Base-by-base conservation (phyloP, 257 asterid genomes). In the Mitragyna speciosa region DNA sequence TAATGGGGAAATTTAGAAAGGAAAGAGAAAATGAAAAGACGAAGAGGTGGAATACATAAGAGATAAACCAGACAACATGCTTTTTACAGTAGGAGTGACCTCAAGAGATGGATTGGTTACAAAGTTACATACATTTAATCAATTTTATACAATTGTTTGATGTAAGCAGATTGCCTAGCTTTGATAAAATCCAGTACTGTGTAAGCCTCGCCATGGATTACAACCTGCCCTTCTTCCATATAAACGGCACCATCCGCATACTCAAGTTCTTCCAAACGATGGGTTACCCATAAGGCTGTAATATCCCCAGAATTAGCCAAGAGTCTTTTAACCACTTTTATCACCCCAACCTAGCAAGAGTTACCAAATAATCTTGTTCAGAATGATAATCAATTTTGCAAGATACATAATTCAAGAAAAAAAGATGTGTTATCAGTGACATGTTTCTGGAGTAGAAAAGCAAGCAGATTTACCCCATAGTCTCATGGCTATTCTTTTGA, bases 231-330 rank as follows among this genome's bases (percentile, higher is more conserved):
- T 70, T 90, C 91, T 90, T 95, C 98, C 95, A 95, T 93, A 87
- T 92, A 95, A 10, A 87, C 87, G 33, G 98, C 98, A 36, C 97
- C 97, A 77, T 95, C 98, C 41, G 99, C 99, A 80, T 89, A 86
- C 82, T 90, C 91, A 4, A 95, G 93, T 87, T 95, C 99, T 82
- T 95, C 99, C 81, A 95, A 82, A 22, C 98, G 94, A 76, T 93
- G 99, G 6, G 98, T 95, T 2, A 93, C 98, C 98, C 99, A 95
- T 76, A 95, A 82, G 72, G 98, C 97, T 17, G 99, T 95, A 48
- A 96, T 88, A 63, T 87, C 97, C 70, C 81, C 56, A 17, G 94
- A 88, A 79, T 85, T 81, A 20, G 87, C 88, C 84, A 95, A n/a
- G 63, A 90, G 90, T 80, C 79, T 90, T 83, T 91, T 89, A 63